Evolutionary conservation across 2,329 filamentous ascomycete species (phyloP), one percentile per base, ranked within the genome.

Genomic region (Colletotrichum acutatum): DNA sequence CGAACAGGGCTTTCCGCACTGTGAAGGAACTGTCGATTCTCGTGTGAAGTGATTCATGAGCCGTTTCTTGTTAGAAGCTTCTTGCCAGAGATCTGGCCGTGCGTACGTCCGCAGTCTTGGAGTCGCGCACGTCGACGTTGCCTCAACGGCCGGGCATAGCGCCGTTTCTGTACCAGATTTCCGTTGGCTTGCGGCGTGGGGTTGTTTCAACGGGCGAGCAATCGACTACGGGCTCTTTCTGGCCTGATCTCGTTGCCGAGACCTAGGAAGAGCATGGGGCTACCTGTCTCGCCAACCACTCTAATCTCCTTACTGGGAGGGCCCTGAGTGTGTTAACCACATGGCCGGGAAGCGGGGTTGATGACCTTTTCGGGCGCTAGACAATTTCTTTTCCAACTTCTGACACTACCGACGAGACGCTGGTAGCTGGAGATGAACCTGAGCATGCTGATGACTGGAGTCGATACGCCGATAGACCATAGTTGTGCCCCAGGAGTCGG

Each of bases 341-440:
- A 71, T 62, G 61, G 71, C 52, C 58, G 71, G 71, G 49, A 71
- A 71, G 62, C 71, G 68, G 66, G 71, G 68, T 71, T 64, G 54
- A 52, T 58, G 60, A 19, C 30, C 68, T 60, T 16, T 73, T 66
- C 52, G 67, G 61, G 61, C 62, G 57, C 68, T 67, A 67, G 61
- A 56, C 37, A 62, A 30, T 66, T 70, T 65, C 71, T 71, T 71
- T 58, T 71, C 42, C 67, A 30, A 37, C 60, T 46, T 66, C 54
- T 65, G 60, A 63, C 57, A 66, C 56, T 66, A 30, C 61, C 24
- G 26, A 64, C 66, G 70, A 65, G 66, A 60, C 42, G 60, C 28
- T 72, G 59, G 66, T 56, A 46, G 42, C 66, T 59, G 59, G 52
- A 54, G 34, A 54, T 53, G 46, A 32, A 37, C 66, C 37, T 7